Evolutionary conservation across 352 stramenopile species (phyloP).

Genomic region (Globisporangium cystogenes): DNA sequence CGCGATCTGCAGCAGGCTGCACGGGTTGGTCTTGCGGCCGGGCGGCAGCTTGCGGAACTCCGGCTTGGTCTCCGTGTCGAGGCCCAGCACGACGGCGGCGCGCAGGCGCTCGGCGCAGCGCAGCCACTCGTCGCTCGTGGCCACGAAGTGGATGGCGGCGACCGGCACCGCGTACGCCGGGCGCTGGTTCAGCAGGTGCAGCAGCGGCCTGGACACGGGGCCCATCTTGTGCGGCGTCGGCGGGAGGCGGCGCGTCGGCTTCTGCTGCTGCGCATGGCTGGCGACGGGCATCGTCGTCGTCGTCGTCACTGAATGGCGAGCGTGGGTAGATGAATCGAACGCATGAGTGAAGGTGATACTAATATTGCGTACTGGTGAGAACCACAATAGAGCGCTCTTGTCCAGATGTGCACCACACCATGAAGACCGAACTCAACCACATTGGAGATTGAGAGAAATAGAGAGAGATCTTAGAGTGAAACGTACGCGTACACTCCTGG

Average conservation of each 20-base stretch:
- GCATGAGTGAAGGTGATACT: neutral
- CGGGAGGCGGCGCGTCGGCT: neutral
- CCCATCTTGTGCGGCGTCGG: neutral
- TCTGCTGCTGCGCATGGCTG: neutral
- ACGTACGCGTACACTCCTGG: too few relatives aligned
- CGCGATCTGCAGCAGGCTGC: conserved; percentile 63
- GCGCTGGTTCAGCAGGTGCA: conserved; percentile 45
- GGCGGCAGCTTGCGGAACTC: conserved; percentile 27
- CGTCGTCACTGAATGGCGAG: neutral
- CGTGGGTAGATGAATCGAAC: neutral
- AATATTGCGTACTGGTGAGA: too few relatives aligned
- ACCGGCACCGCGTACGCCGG: conserved; percentile 46
- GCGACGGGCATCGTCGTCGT: neutral
- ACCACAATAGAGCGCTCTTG: neutral
- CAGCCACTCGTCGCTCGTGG: conserved; percentile 30
- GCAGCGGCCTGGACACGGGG: conserved; percentile 21
- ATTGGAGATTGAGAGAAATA: too few relatives aligned
- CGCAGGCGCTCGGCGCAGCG: conserved; percentile 45
- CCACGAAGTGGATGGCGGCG: conserved; percentile 44
- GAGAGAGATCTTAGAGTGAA: too few relatives aligned
- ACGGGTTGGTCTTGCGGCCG: conserved; percentile 28
- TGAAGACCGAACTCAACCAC: too few relatives aligned
- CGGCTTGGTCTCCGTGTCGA: conserved; percentile 73
- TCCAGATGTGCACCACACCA: neutral
- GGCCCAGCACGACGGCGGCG: conserved; percentile 45